Conservation (phyloP, 768 basidiomycete genomes). For the Pleurotus djamor region DNA sequence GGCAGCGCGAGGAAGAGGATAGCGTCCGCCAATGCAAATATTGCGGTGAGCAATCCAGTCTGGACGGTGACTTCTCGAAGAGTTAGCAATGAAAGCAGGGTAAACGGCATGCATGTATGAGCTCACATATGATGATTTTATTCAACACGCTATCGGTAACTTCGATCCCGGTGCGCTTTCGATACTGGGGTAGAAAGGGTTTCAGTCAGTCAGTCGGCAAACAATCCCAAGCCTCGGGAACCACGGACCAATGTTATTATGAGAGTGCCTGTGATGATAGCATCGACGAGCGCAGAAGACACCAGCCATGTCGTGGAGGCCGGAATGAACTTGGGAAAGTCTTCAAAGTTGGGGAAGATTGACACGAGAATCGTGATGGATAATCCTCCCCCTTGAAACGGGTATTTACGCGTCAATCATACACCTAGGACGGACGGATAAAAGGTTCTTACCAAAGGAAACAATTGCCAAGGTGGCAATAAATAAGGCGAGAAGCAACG, state of each 20-base stretch:
- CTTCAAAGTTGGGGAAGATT: conserved; percentile 20
- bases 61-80: conserved; percentile 30
- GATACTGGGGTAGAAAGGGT: conserved; percentile 5
- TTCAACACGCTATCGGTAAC: conserved; percentile 34
- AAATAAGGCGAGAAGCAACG: conserved; percentile 19
- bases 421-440: neutral
- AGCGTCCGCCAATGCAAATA: conserved; percentile 30
- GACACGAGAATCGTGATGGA: conserved; percentile 24
- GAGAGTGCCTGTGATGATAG: conserved; percentile 41
- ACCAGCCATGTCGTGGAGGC: conserved; percentile 43
- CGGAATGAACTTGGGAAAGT: conserved; percentile 25
- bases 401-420: neutral
- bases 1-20: conserved; percentile 12
- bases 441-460: conserved; percentile 24
- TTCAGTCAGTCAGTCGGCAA: neutral
- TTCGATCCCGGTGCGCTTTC: conserved; percentile 28
- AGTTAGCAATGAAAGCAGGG: neutral
- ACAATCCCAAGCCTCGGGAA: conserved; percentile 9
- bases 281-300: conserved; percentile 41
- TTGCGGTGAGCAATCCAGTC: conserved; percentile 34
- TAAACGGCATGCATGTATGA: neutral
- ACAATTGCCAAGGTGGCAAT: conserved; percentile 23
- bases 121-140: conserved; percentile 27
- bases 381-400: conserved; percentile 27
- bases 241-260: conserved; percentile 34